These are phyloP conservation scores for Diplocarpon mali DNA, from an alignment of 2,329 filamentous ascomycete species.

Conservation along the genomic window DNA sequence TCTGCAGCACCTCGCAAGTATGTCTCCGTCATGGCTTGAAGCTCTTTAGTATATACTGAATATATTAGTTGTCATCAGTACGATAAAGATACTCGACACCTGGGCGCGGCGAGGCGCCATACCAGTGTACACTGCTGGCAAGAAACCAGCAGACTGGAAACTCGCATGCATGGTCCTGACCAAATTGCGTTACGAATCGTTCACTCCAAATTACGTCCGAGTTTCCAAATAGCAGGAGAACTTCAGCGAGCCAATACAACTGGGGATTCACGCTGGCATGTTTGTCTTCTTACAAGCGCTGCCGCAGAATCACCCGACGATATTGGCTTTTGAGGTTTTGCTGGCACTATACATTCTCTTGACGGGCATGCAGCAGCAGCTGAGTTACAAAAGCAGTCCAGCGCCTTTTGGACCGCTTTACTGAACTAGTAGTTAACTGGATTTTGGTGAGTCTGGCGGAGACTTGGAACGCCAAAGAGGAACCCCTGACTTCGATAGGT, in stretches of 20 bases:
- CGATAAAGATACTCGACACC: conserved; percentile 33
- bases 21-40: conserved; percentile 4
- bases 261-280: conserved; percentile 26
- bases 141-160: conserved; percentile 22
- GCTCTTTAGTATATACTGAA: conserved; percentile 7
- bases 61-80: conserved; percentile 27
- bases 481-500: conserved; percentile 15
- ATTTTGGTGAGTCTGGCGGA: conserved; percentile 27
- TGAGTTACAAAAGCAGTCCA: conserved; percentile 30
- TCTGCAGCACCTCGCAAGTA: conserved; percentile 29
- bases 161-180: conserved; percentile 29
- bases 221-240: conserved; percentile 23
- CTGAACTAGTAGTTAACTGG: conserved; percentile 28
- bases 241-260: conserved; percentile 29
- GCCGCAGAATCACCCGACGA: conserved; percentile 27
- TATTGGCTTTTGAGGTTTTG: conserved; percentile 30
- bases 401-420: conserved; percentile 33
- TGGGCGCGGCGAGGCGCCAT: conserved; percentile 27
- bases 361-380: conserved; percentile 29
- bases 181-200: conserved; percentile 33
- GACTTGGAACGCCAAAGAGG: not conserved
- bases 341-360: conserved; percentile 32
- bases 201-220: conserved; percentile 31
- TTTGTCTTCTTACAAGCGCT: conserved; percentile 29
- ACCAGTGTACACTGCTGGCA: conserved; percentile 26